A percentile compares a stretch with the other conserved stretches of the same genome.
Evolutionary conservation across 2,329 filamentous ascomycete genomes (phyloP).

Genomic region (Pseudocercospora musae): DNA sequence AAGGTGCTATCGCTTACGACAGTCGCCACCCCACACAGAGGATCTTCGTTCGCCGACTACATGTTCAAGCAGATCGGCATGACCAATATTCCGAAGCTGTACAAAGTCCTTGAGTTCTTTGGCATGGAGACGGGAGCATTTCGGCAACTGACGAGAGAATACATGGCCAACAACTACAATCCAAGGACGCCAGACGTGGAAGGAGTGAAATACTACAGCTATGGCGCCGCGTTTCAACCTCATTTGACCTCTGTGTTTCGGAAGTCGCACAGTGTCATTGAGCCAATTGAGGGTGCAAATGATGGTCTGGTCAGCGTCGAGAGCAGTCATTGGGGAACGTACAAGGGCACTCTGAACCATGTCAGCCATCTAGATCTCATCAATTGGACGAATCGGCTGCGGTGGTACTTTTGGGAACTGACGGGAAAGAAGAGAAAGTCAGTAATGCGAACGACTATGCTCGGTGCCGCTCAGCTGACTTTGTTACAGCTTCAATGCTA

Average conservation of each 20-base stretch:
- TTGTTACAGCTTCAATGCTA: slow-evolving; percentile 58
- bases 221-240: slow-evolving; percentile 58
- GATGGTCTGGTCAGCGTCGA: slow-evolving; percentile 63
- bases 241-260: slow-evolving; percentile 57
- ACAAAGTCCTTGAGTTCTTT: slow-evolving; percentile 53
- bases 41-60: slow-evolving; percentile 61
- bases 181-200: slow-evolving; percentile 55
- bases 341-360: slow-evolving; percentile 61
- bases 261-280: slow-evolving; percentile 54
- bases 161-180: slow-evolving; percentile 59
- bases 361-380: slow-evolving; percentile 64
- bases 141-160: slow-evolving; percentile 57
- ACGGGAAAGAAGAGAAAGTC: slow-evolving; percentile 55
- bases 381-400: slow-evolving; percentile 63
- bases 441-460: slow-evolving; percentile 20
- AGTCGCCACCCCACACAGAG: slow-evolving; percentile 60
- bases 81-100: slow-evolving; percentile 53
- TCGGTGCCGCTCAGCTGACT: slow-evolving; percentile 4
- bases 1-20: slow-evolving; percentile 70
- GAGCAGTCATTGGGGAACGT: slow-evolving; percentile 60
- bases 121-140: slow-evolving; percentile 60
- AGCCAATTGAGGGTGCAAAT: slow-evolving; percentile 55
- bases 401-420: slow-evolving; percentile 57
- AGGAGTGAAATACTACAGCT: slow-evolving; percentile 60
- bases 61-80: slow-evolving; percentile 56